These are phyloP conservation scores for Zygnema cylindricum DNA, from an alignment of 139 green algal genomes.

Conservation along the genomic window DNA sequence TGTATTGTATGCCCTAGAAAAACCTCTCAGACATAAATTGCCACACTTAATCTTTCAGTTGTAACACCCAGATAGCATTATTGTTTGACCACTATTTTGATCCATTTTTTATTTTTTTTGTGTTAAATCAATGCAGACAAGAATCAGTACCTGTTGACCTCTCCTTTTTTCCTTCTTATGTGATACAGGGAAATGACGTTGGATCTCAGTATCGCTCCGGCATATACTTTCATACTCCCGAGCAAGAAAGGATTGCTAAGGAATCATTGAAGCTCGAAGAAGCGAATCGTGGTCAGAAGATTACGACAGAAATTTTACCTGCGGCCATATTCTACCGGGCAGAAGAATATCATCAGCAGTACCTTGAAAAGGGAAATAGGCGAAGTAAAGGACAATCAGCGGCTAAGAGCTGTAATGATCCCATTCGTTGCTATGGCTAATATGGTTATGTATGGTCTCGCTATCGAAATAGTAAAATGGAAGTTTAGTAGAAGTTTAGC, in stretches of 20 bases:
- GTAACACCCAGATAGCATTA: too few species aligned
- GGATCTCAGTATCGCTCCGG: constrained; percentile 80
- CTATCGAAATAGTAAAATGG: too few species aligned
- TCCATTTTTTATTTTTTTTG: too few species aligned
- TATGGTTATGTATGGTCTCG: too few species aligned
- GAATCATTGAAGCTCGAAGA: neutral
- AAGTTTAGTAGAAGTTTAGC: too few species aligned
- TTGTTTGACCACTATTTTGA: too few species aligned
- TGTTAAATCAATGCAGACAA: too few species aligned
- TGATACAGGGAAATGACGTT: constrained; percentile 71
- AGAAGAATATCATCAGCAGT: constrained; percentile 70
- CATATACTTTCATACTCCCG: constrained; percentile 74
- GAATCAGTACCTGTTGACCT: too few species aligned
- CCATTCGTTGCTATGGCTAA: constrained; percentile 82
- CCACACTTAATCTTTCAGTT: too few species aligned
- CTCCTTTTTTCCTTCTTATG: neutral
- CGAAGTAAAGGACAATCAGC: constrained; percentile 70
- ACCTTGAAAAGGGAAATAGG: constrained; percentile 74
- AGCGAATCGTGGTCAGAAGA: neutral
- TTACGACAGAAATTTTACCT: neutral
- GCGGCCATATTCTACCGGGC: constrained; percentile 8
- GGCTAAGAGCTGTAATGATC: too few species aligned
- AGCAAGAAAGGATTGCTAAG: constrained; percentile 34
- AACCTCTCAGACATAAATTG: too few species aligned
- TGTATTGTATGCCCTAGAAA: too few species aligned